phyloP scores from a whole-genome alignment of 192 early-diverging fungal species.

The Rhizophagus clarus region DNA sequence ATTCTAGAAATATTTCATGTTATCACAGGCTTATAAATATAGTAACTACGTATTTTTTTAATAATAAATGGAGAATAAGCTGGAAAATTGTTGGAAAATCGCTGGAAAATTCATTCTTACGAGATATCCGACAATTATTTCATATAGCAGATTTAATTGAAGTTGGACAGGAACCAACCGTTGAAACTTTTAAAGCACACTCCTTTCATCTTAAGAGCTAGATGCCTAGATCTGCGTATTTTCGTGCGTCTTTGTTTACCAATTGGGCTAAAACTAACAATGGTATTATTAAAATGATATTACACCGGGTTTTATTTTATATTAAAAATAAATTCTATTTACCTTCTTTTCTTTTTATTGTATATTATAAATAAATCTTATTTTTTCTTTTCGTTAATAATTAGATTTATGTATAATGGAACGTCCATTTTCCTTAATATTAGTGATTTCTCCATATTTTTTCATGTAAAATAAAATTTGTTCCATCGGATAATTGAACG shows the following conservation, averaged over 20 bases:
- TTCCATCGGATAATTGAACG: no score
- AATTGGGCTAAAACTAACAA: constrained; percentile 3
- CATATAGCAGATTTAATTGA: neutral
- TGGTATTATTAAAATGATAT: neutral
- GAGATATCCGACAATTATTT: neutral
- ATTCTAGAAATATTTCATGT: no score
- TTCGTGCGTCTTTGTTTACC: neutral
- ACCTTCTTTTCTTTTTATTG: neutral
- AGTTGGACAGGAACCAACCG: constrained; percentile 1
- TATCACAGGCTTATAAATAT: no score
- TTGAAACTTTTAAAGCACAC: constrained; percentile 20
- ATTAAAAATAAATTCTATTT: constrained; percentile 12
- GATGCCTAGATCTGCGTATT: constrained; percentile 22
- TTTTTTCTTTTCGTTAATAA: neutral
- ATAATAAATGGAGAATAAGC: neutral
- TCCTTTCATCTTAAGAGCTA: constrained; percentile 4
- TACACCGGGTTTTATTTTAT: neutral
- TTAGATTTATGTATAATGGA: constrained; percentile 21
- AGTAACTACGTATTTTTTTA: neutral
- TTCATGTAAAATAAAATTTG: no score
- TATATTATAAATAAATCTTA: neutral
- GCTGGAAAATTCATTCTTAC: neutral
- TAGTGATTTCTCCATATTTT: no score
- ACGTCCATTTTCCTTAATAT: no score
- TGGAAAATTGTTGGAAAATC: neutral